Evolutionary conservation across 345 rosid species (phyloP).

Genomic region (Clarkia xantiana): DNA sequence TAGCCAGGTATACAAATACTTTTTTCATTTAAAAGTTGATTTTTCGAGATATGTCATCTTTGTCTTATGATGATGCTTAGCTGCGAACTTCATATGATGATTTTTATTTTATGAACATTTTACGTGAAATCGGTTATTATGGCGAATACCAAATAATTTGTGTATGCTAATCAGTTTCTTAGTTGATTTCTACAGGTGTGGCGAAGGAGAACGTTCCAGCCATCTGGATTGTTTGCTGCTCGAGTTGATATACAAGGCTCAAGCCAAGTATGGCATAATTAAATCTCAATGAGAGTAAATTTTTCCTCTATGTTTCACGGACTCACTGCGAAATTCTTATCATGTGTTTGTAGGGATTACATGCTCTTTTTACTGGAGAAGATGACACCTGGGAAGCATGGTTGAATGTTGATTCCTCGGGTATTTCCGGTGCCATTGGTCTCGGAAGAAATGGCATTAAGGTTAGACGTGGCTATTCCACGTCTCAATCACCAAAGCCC

Average conservation of each 20-base stretch:
- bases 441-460: constrained; percentile 56
- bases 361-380: constrained; percentile 83
- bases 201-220: constrained; percentile 86
- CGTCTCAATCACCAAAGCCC: constrained; percentile 53
- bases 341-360: constrained; percentile 54
- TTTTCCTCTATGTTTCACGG: too few species aligned
- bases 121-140: too few species aligned
- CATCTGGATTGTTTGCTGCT: constrained; percentile 88
- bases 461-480: constrained; percentile 82
- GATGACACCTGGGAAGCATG: constrained; percentile 94
- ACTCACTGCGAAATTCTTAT: background rate
- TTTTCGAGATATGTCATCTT: too few species aligned
- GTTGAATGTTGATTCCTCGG: constrained; percentile 70
- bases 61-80: too few species aligned
- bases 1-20: constrained; percentile 35
- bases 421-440: constrained; percentile 48
- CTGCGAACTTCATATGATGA: too few species aligned
- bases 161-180: constrained; percentile 6
- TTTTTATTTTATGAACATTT: too few species aligned
- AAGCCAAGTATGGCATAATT: constrained; percentile 34
- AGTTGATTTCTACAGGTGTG: constrained; percentile 50
- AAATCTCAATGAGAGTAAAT: too few species aligned
- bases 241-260: constrained; percentile 81
- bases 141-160: too few species aligned
- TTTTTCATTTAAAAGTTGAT: background rate